A percentile compares a stretch with the other conserved stretches of the same genome.
These are phyloP conservation scores for Pseudogymnoascus sp. DNA, from an alignment of 2,329 filamentous ascomycete genomes.

Conservation along the genomic window DNA sequence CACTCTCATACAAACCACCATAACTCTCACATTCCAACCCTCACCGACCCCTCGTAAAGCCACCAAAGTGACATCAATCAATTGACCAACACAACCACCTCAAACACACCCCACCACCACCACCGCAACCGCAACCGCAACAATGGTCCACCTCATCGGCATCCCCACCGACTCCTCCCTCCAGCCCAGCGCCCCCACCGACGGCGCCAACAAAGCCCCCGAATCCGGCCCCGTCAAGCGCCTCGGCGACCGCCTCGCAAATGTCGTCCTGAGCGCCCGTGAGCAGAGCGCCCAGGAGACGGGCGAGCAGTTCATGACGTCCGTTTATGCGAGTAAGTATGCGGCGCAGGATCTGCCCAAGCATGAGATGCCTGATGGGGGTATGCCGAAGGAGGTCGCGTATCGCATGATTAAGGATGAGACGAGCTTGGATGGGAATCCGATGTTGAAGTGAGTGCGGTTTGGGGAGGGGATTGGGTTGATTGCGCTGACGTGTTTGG, in stretches of 20 bases:
- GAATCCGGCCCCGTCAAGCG: conserved; percentile 11
- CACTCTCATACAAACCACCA: not conserved
- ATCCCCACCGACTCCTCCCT: conserved; percentile 26
- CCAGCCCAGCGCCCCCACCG: conserved; percentile 24
- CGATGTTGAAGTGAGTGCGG: conserved; percentile 63
- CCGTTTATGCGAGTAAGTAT: conserved; percentile 78
- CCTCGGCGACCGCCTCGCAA: conserved; percentile 36
- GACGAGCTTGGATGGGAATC: conserved; percentile 82
- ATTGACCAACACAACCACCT: not conserved
- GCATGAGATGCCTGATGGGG: conserved; percentile 76
- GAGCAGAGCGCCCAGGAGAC: no score
- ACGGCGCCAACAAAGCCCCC: conserved; percentile 26
- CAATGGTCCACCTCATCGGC: conserved; percentile 41
- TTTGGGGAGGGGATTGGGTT: not conserved
- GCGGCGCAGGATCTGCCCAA: conserved; percentile 72
- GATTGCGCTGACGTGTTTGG: conserved; percentile 15
- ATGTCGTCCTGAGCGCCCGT: conserved; percentile 33
- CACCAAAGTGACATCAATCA: not conserved
- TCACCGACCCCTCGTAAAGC: not conserved
- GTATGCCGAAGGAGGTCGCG: conserved; percentile 90
- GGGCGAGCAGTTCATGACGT: conserved; percentile 20
- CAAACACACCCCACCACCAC: not conserved
- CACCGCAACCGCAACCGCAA: no score
- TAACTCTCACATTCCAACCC: not conserved
- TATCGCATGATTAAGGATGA: conserved; percentile 97